phyloP scores from a whole-genome alignment of 2,329 filamentous ascomycete genomes.

The Fusarium domesticum region DNA sequence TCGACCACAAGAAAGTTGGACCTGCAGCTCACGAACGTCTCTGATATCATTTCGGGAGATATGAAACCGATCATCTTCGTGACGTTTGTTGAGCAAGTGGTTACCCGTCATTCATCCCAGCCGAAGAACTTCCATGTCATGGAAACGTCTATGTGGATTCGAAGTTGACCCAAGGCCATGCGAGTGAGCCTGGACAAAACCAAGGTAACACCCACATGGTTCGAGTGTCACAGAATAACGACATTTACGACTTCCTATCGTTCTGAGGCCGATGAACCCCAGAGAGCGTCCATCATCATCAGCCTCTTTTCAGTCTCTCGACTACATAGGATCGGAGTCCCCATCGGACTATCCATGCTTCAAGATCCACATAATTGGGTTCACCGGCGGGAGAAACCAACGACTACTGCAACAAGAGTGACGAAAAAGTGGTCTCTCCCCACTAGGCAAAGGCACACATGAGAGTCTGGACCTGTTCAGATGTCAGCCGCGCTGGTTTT shows the following conservation, averaged over 20 bases:
- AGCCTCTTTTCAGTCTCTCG: not conserved
- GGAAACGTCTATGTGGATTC: too few relatives aligned
- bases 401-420: conserved; percentile 12
- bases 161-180: too few relatives aligned
- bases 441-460: not conserved
- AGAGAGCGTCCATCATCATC: too few relatives aligned
- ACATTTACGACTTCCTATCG: too few relatives aligned
- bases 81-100: not conserved
- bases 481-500: not conserved
- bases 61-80: not conserved
- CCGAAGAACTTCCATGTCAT: too few relatives aligned
- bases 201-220: too few relatives aligned
- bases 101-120: not conserved
- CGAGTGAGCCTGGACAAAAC: too few relatives aligned
- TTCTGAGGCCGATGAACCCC: too few relatives aligned
- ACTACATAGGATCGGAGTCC: not conserved
- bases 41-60: conserved; percentile 18
- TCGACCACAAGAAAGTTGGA: conserved; percentile 14
- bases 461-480: not conserved
- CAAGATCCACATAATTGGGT: conserved; percentile 27
- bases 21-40: too few relatives aligned
- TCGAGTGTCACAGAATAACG: too few relatives aligned
- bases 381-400: conserved; percentile 10
- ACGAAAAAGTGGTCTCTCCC: too few relatives aligned
- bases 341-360: not conserved